Percentiles rank a stretch among this genome's conserved stretches.
These are phyloP conservation scores for Zarea fungicola DNA, from an alignment of 2,329 filamentous ascomycete species.

Conservation along the genomic window DNA sequence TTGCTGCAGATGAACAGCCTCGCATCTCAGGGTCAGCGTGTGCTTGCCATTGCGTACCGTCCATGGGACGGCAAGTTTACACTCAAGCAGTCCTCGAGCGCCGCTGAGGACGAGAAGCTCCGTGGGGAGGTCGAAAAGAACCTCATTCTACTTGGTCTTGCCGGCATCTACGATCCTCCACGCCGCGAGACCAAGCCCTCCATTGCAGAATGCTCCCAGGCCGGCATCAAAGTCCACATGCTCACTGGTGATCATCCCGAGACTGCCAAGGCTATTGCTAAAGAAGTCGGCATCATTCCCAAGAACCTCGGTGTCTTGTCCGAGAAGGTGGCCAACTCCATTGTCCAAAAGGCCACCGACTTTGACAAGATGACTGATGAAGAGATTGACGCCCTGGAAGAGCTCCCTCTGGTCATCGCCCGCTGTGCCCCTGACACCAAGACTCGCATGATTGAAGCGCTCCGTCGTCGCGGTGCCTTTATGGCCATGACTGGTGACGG, in stretches of 20 bases:
- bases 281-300: slow-evolving; percentile 72
- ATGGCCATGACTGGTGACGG: slow-evolving; percentile 88
- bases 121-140: slow-evolving; percentile 61
- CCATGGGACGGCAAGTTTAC: slow-evolving; percentile 48
- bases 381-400: slow-evolving; percentile 69
- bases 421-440: slow-evolving; percentile 83
- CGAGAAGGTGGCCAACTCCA: slow-evolving; percentile 56
- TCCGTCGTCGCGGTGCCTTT: slow-evolving; percentile 70
- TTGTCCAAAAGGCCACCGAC: slow-evolving; percentile 70
- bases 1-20: slow-evolving; percentile 53
- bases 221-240: slow-evolving; percentile 78
- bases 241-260: slow-evolving; percentile 77
- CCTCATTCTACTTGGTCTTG: slow-evolving; percentile 72
- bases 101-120: slow-evolving; percentile 37
- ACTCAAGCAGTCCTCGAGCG: slow-evolving; percentile 28
- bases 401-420: slow-evolving; percentile 75
- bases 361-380: slow-evolving; percentile 73
- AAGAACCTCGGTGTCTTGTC: slow-evolving; percentile 55
- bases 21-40: slow-evolving; percentile 64
- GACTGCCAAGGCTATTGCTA: slow-evolving; percentile 72
- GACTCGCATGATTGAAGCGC: slow-evolving; percentile 83
- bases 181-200: slow-evolving; percentile 72
- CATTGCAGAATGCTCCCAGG: slow-evolving; percentile 63
- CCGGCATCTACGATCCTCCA: slow-evolving; percentile 82
- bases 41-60: slow-evolving; percentile 65